Conservation (phyloP, 352 stramenopile species). For the Phytophthora vignae region DNA sequence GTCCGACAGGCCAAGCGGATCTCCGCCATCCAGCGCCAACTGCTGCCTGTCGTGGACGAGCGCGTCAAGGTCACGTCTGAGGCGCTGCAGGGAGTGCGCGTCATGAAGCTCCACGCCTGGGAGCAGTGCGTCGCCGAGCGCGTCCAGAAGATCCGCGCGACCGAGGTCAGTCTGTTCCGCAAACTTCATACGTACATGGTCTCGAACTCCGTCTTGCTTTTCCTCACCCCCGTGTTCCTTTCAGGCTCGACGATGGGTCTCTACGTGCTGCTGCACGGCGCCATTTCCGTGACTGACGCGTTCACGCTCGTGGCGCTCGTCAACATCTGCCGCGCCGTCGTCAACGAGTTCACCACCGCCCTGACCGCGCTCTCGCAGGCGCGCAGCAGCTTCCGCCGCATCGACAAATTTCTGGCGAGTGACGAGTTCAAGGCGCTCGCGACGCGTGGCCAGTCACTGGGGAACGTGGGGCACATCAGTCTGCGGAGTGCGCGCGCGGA, state of each 20-base stretch:
- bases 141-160: conserved; percentile 46
- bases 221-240: conserved; percentile 52
- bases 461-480: conserved; percentile 32
- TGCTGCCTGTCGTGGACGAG: conserved; percentile 52
- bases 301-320: conserved; percentile 50
- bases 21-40: conserved; percentile 30
- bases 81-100: conserved; percentile 87
- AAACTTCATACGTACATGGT: conserved; percentile 60
- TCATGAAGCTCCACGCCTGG: conserved; percentile 92
- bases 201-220: conserved; percentile 60
- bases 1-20: no score
- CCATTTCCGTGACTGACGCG: conserved; percentile 52
- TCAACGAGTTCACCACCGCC: conserved; percentile 37
- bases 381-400: conserved; percentile 29
- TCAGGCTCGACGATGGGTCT: conserved; percentile 45
- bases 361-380: conserved; percentile 35
- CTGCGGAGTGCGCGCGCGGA: conserved; percentile 22
- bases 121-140: conserved; percentile 48
- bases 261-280: conserved; percentile 41
- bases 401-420: conserved; percentile 37
- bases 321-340: conserved; percentile 39
- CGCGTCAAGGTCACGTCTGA: conserved; percentile 94
- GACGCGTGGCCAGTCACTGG: conserved; percentile 39
- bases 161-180: conserved; percentile 23
- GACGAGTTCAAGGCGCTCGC: conserved; percentile 37